Conservation (phyloP, 208 protist genomes). For the Trypanosoma lewisi region DNA sequence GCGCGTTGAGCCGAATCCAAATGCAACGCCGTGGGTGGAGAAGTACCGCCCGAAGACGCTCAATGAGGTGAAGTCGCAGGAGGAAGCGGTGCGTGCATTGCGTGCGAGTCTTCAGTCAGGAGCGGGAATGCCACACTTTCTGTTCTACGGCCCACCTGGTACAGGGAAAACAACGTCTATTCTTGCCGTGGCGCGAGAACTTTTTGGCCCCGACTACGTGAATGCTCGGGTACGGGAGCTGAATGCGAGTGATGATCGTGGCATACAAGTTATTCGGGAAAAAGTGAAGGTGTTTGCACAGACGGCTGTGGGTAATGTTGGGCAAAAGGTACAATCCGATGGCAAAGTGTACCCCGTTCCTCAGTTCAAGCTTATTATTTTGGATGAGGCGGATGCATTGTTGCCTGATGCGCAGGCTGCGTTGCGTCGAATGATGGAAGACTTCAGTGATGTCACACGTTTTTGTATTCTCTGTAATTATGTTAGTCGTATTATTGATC, state of each 20-base stretch:
- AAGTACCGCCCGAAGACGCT: constrained; percentile 94
- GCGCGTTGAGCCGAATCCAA: constrained; percentile 23
- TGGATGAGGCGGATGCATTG: constrained; percentile 99
- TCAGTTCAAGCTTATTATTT: constrained; percentile 99
- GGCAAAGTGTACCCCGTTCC: constrained; percentile 87
- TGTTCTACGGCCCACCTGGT: constrained; percentile 99
- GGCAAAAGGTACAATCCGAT: constrained; percentile 70
- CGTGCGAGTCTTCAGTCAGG: constrained; percentile 81
- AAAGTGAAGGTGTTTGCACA: constrained; percentile 99
- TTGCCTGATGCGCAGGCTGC: constrained; percentile 98
- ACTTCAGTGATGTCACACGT: constrained; percentile 96
- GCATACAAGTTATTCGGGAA: constrained; percentile 98
- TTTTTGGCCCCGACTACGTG: constrained; percentile 95
- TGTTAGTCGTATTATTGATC: constrained; percentile 98
- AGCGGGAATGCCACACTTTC: constrained; percentile 97
- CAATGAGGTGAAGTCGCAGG: constrained; percentile 95
- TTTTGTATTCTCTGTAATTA: constrained; percentile 99
- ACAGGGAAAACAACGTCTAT: constrained; percentile 99
- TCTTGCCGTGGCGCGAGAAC: constrained; percentile 95
- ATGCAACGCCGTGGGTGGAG: constrained; percentile 84
- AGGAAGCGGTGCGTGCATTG: constrained; percentile 93
- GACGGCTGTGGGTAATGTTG: constrained; percentile 65
- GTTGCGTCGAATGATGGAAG: constrained; percentile 98
- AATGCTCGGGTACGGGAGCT: constrained; percentile 96
- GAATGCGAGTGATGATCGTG: constrained; percentile 99